Base-by-base conservation (phyloP, 441 rosid species). In the Erodium trifolium region DNA sequence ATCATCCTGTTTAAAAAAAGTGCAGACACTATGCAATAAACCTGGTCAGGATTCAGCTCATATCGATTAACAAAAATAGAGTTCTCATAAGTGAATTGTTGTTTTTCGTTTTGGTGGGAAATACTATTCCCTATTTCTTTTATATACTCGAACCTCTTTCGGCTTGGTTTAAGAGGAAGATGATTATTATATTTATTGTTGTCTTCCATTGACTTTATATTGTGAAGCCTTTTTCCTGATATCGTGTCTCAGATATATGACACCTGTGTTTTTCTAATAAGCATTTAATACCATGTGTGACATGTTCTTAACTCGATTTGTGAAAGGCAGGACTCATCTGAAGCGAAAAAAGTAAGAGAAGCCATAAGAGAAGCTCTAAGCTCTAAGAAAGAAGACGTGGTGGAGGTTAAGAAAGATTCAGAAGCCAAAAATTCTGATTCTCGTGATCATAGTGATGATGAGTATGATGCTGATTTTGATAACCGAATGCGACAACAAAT, bases 301-400 rank as follows among this genome's bases (percentile, higher is more conserved):
- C 65, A 66, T 71, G 5, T 43, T 34, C 55, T 71, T 43, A 67
- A 67, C 65, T 64, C 51, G 27, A 37, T 69, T 70, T 76, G 64
- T 74, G 71, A 74, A 67, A 70, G 74, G 71, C 89, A 91, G 96
- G 78, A 59, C 49, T 34, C 37, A 34, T 34, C 37, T 34, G 37
- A 34, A 34, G 37, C 5, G 37, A 34, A 34, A 34, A 34, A 34
- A 34, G 37, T 34, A 34, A 34, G 37, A 34, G 37, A 34, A 34
- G 1, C 37, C 37, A 34, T 34, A 34, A 34, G 37, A 34, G 37
- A 34, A 34, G 37, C 37, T 34, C 37, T 34, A 34, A 34, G 37
- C 37, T 34, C 37, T 2, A 34, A 34, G 37, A 34, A 34, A 34
- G 37, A 34, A 34, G 5, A 34, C 37, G 72, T 65, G 60, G 23